Base-by-base conservation (phyloP, 2,329 filamentous ascomycete genomes). In the Alternaria ventricosa region DNA sequence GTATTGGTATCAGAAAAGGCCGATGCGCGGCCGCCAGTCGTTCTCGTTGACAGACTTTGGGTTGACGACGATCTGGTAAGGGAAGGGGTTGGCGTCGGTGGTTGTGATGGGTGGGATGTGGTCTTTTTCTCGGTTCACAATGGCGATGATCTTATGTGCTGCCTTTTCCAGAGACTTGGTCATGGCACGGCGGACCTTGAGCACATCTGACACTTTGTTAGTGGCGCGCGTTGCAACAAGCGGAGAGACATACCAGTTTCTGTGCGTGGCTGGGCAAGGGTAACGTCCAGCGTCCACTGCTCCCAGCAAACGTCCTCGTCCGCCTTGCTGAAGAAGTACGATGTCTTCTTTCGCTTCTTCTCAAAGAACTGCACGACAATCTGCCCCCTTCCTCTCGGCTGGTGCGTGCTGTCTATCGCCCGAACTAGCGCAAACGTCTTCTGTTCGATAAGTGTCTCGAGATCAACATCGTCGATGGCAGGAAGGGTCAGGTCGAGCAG, bases 221-320 rank as follows among this genome's bases (percentile, higher is more conserved):
- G 64, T 33, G 23, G 20, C 45, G 18, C 55, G 55, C 15, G 36
- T 27, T 28, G 8, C 33, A 43, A 18, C 20, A 5, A 49, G 41
- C 44, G 18, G 22, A 47, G 10, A 27, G 43, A 25, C 89, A 73
- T 83, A 96, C 93, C 94, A 69, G 89, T 92, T 75, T 98, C 95
- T 11, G 93, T 97, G 75, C 91, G 86, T 28, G 95, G 94, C 72
- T 93, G 94, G 10, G 94, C 93, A 59, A 97, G 89, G n/a, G 94
- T 96, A 55, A 98, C 92, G 80, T 96, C 93, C 70, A 99, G 83
- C 47, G 92, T 93, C 96, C 96, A 99, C 75, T 89, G 90, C 85
- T 98, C 96, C 96, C 96, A 99, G 79, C 94, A 97, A 18, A 97
- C 89, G 79, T 97, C 94, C 79, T 98, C 94, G 70, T 97, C 95